These are phyloP conservation scores for Monosporascus sp. DNA, from an alignment of 2,329 filamentous ascomycete species.

Conservation along the genomic window DNA sequence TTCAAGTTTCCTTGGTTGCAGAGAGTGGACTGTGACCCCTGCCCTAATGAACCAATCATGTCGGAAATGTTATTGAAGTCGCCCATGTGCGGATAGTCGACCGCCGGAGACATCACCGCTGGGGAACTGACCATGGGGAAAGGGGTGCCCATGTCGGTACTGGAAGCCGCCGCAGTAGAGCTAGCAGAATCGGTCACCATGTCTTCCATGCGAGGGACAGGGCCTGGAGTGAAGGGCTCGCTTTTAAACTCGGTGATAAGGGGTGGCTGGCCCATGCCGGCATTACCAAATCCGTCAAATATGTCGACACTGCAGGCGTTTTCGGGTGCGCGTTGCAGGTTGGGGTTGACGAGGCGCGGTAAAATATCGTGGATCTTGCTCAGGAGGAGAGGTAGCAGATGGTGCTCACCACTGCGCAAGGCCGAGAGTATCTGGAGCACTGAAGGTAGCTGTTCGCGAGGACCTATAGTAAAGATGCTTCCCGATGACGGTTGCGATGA, in stretches of 20 bases:
- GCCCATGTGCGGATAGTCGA: conserved; percentile 44
- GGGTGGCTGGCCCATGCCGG: conserved; percentile 52
- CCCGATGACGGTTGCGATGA: conserved; percentile 56
- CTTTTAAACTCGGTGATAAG: conserved; percentile 44
- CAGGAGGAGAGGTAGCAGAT: conserved; percentile 71
- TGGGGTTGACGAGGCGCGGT: conserved; percentile 55
- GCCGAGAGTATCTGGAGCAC: conserved; percentile 62
- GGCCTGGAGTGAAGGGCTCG: conserved; percentile 25
- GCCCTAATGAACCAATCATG: conserved; percentile 46
- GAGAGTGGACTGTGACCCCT: conserved; percentile 27
- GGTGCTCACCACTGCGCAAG: conserved; percentile 69
- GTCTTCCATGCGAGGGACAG: conserved; percentile 37
- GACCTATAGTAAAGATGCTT: conserved; percentile 59
- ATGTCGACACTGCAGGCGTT: conserved; percentile 51
- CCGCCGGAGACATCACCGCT: conserved; percentile 44
- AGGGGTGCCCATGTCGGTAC: conserved; percentile 42
- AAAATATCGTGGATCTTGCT: conserved; percentile 70
- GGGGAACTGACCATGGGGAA: conserved; percentile 46
- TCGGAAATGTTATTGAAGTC: conserved; percentile 47
- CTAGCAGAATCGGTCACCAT: conserved; percentile 33
- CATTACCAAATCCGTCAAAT: conserved; percentile 61
- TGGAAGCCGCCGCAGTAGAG: conserved; percentile 27
- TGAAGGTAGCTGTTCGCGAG: conserved; percentile 68
- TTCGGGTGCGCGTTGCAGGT: conserved; percentile 55
- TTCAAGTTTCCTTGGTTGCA: conserved; percentile 26